Percentiles rank a stretch among this genome's conserved stretches.
phyloP scores from a whole-genome alignment of 441 rosid genomes.

The Pelargonium cotyledonis region DNA sequence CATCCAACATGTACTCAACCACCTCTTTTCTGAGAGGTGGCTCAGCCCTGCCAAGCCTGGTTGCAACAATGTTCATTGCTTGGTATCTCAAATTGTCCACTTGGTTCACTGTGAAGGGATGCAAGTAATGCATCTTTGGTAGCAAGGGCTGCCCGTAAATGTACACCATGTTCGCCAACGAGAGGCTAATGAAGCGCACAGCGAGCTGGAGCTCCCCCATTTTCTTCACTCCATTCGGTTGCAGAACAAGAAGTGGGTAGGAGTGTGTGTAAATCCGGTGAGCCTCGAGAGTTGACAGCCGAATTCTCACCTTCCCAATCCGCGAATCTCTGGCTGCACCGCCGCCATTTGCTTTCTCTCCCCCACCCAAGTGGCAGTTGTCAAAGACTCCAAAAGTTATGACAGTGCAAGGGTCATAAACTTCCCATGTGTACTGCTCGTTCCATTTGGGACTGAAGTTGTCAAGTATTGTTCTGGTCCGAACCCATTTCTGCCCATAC shows the following conservation, averaged over 20 bases:
- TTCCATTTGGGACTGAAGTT: constrained; percentile 90
- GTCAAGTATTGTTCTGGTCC: constrained; percentile 84
- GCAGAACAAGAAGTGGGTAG: constrained; percentile 81
- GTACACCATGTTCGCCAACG: constrained; percentile 92
- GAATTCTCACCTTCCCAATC: constrained; percentile 82
- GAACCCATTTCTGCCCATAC: constrained; percentile 89
- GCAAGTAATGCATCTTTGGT: constrained; percentile 90
- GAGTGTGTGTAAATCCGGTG: constrained; percentile 89
- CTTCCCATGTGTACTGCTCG: constrained; percentile 99
- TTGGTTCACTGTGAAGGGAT: constrained; percentile 85
- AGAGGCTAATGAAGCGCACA: constrained; percentile 82
- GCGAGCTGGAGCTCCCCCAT: constrained; percentile 97
- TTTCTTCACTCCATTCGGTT: constrained; percentile 79
- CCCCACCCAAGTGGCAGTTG: constrained; percentile 80
- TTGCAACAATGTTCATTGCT: constrained; percentile 84
- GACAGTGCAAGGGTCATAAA: constrained; percentile 90
- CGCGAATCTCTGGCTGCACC: constrained; percentile 63
- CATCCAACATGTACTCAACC: constrained; percentile 95
- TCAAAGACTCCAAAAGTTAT: constrained; percentile 89
- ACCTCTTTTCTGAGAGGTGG: constrained; percentile 92
- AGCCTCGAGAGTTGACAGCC: constrained; percentile 91
- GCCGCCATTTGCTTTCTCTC: constrained; percentile 37
- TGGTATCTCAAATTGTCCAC: constrained; percentile 86
- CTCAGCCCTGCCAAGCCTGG: constrained; percentile 81
- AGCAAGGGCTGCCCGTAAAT: constrained; percentile 77